phyloP scores from a whole-genome alignment of 495 filamentous ascomycete genomes.

The Aspergillus ellipticus region DNA sequence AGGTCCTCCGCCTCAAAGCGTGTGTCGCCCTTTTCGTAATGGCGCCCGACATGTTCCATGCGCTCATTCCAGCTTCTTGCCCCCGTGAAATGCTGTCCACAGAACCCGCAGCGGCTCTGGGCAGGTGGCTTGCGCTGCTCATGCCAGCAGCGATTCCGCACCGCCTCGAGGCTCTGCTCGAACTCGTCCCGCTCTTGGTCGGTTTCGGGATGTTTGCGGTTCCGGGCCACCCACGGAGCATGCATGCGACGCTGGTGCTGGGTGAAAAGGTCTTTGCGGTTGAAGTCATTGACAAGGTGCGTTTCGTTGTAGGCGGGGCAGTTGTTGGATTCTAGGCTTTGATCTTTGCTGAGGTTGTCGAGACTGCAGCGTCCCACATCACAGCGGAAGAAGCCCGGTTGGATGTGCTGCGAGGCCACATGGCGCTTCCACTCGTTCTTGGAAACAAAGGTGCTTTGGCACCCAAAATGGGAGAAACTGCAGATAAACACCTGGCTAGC shows the following conservation, averaged over 20 bases:
- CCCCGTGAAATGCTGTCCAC: slow-evolving; percentile 57
- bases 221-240: slow-evolving; percentile 43
- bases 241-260: slow-evolving; percentile 97
- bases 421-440: slow-evolving; percentile 99
- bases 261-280: slow-evolving; percentile 89
- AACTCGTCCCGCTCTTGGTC: slow-evolving; percentile 37
- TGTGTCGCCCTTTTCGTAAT: slow-evolving; percentile 57
- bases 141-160: slow-evolving; percentile 57
- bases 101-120: slow-evolving; percentile 66
- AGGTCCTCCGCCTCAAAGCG: slow-evolving; percentile 40
- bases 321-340: neutral
- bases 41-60: slow-evolving; percentile 88
- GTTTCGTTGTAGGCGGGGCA: slow-evolving; percentile 5
- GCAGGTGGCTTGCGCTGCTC: slow-evolving; percentile 58
- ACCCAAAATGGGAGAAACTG: slow-evolving; percentile 80
- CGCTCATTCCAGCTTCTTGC: slow-evolving; percentile 69
- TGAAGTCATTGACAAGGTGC: slow-evolving; percentile 63
- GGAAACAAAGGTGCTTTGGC: slow-evolving; percentile 76
- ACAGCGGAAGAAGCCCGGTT: slow-evolving; percentile 77
- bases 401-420: slow-evolving; percentile 75
- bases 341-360: slow-evolving; percentile 9
- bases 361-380: slow-evolving; percentile 60
- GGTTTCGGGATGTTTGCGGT: slow-evolving; percentile 37
- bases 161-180: slow-evolving; percentile 40
- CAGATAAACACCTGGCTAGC: slow-evolving; percentile 71